Evolutionary conservation across 306 rosid genomes (phyloP).

Genomic region (cucumber (Cucumis sativus)): DNA sequence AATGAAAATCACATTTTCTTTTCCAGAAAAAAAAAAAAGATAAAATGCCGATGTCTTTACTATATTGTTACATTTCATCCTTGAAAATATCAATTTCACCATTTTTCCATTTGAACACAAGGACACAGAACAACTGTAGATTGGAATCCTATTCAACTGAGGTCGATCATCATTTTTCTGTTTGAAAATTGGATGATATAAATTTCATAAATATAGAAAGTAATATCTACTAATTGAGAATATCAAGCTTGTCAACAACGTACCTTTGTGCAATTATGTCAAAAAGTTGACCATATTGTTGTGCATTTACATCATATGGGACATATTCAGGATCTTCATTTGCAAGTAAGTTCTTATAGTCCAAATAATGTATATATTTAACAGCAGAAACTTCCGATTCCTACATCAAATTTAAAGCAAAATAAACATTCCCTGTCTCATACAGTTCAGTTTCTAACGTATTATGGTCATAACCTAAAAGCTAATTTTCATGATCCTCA

Average conservation of each 20-base stretch:
- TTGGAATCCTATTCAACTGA: not conserved
- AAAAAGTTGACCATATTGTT: constrained; percentile 68
- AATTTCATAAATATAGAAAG: not conserved
- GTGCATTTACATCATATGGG: constrained; percentile 63
- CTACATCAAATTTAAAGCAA: constrained; percentile 27
- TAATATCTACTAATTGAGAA: not conserved
- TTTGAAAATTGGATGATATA: not conserved
- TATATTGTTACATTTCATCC: too few species aligned
- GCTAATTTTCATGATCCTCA: not conserved
- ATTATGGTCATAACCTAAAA: not conserved
- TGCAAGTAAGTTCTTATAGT: constrained; percentile 54
- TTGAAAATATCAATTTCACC: too few species aligned
- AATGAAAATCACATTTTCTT: too few species aligned
- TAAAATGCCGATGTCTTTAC: too few species aligned
- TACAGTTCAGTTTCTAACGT: not conserved
- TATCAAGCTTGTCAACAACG: not conserved
- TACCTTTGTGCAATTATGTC: constrained; percentile 66
- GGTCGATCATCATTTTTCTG: not conserved
- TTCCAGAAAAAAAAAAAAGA: too few species aligned
- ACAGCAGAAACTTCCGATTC: constrained; percentile 91
- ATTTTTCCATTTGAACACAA: too few species aligned
- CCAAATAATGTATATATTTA: constrained; percentile 64
- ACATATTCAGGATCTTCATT: constrained; percentile 60
- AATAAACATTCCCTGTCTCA: constrained; percentile 4
- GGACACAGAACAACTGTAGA: not conserved